Evolutionary conservation across 176 grass and related monocot genomes (phyloP).

Genomic region (Rhynchospora pubera): DNA sequence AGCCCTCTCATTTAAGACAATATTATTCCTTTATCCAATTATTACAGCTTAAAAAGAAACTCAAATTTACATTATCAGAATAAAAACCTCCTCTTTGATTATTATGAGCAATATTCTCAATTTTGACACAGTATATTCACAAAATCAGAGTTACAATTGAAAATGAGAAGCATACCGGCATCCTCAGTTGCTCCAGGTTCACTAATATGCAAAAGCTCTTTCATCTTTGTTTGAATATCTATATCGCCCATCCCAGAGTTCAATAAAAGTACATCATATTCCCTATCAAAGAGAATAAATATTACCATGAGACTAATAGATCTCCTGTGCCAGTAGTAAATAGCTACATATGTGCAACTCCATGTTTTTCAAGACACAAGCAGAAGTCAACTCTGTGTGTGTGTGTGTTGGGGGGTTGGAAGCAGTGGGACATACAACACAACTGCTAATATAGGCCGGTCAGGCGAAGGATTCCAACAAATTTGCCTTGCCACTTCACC

Average conservation of each 20-base stretch:
- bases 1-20: not conserved
- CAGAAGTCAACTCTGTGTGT: not conserved
- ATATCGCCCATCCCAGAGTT: conserved; percentile 65
- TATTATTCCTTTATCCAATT: not conserved
- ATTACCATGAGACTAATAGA: not conserved
- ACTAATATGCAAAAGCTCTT: conserved; percentile 43
- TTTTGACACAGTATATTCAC: not conserved
- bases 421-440: conserved; percentile 43
- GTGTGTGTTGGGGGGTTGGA: no score
- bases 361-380: conserved; percentile 1
- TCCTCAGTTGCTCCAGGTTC: conserved; percentile 46
- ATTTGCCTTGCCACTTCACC: conserved; percentile 54
- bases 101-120: not conserved
- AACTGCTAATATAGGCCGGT: conserved; percentile 73
- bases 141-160: not conserved
- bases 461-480: conserved; percentile 85
- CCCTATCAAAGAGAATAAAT: conserved; percentile 29
- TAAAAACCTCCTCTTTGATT: not conserved
- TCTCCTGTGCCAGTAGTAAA: not conserved
- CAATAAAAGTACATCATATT: conserved; percentile 68
- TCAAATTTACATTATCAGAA: not conserved
- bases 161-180: conserved; percentile 27
- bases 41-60: not conserved
- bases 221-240: conserved; percentile 59
- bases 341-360: not conserved